Evolutionary conservation across 106 monocot species (phyloP), one percentile per base, ranked within the genome.

Genomic region (Phalaenopsis aphrodite): DNA sequence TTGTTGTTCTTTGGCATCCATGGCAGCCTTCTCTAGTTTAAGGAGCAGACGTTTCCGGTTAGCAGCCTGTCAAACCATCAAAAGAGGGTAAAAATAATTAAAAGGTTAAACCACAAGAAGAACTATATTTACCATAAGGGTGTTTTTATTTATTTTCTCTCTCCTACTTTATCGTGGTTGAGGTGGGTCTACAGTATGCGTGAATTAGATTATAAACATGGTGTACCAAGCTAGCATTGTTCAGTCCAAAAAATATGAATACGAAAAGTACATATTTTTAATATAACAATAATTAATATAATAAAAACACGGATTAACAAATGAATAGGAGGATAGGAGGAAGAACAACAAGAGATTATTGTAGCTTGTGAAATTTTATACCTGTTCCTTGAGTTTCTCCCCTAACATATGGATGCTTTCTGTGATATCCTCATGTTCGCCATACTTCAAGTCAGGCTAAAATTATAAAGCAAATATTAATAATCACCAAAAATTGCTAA

Each of bases 381-480:
- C 92, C 89, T 92, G 80, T 64, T 82, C 72, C 71, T 82, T 66
- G 30, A 89, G 87, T 77, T 81, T 79, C 23, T 72, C 82, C 52
- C 86, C 79, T 65, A 92, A 74, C 64, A 43, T 80, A 57, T 55
- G 56, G 24, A 92, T 81, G 43, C 82, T 84, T 42, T 78, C 84
- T 21, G 14, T 78, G n/a, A 92, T 86, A 78, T 92, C 84, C 69
- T 92, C 89, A 55, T 86, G 89, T 38, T 87, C 89, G 82, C 84
- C 84, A 48, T 82, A 78, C 16, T 82, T 82, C 72, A 92, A 82
- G 77, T 82, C 83, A 82, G 92, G 92, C 92, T 92, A 87, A 77
- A 86, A 72, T 5, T 16, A 76, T 23, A 76, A 76, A 76, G 69
- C 64, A 64, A 24, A 12, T 69, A 3, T 12, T 41, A 69, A 4